A percentile compares a stretch with the other conserved stretches of the same genome.
Evolutionary conservation across 1,284 basidiomycete genomes (phyloP).

Genomic region (Apiotrichum sp.): DNA sequence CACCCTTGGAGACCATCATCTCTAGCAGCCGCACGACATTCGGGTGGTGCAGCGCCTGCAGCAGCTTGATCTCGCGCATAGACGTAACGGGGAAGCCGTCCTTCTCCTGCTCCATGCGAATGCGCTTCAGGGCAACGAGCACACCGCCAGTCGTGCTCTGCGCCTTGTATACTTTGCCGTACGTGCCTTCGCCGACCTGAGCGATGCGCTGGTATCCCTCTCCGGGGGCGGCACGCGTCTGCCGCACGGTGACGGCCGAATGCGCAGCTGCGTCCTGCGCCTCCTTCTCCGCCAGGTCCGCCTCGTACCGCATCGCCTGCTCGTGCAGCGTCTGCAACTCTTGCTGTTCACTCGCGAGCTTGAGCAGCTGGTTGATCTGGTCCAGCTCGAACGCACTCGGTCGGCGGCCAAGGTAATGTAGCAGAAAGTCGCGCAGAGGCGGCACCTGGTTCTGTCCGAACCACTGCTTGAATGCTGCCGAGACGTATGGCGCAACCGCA

Average conservation of each 20-base stretch:
- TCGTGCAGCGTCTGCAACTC: slow-evolving; percentile 18
- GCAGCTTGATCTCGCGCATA: slow-evolving; percentile 96
- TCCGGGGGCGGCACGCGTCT: slow-evolving; percentile 3
- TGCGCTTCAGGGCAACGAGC: slow-evolving; percentile 89
- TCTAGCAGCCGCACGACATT: slow-evolving; percentile 88
- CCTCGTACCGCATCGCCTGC: slow-evolving; percentile 7
- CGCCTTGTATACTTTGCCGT: slow-evolving; percentile 99
- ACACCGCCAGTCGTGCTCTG: slow-evolving; percentile 67
- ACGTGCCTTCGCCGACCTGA: slow-evolving; percentile 97
- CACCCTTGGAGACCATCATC: slow-evolving; percentile 97
- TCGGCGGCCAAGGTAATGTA: slow-evolving; percentile 34
- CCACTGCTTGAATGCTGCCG: slow-evolving; percentile 37
- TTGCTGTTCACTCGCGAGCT: slow-evolving; percentile 21
- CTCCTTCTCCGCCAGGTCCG: neutral
- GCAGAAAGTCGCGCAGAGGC: slow-evolving; percentile 27
- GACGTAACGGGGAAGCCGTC: slow-evolving; percentile 99
- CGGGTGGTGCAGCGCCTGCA: slow-evolving; percentile 81
- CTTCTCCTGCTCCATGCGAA: slow-evolving; percentile 94
- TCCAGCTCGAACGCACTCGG: slow-evolving; percentile 26
- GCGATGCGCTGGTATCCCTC: slow-evolving; percentile 78
- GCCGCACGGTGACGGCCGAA: neutral
- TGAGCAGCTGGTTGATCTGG: slow-evolving; percentile 30
- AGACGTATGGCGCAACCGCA: slow-evolving; percentile 34
- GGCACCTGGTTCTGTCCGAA: slow-evolving; percentile 23
- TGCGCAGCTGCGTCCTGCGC: neutral